Conservation (phyloP, 192 early-diverging fungal genomes). For the Blastocladiella britannica region DNA sequence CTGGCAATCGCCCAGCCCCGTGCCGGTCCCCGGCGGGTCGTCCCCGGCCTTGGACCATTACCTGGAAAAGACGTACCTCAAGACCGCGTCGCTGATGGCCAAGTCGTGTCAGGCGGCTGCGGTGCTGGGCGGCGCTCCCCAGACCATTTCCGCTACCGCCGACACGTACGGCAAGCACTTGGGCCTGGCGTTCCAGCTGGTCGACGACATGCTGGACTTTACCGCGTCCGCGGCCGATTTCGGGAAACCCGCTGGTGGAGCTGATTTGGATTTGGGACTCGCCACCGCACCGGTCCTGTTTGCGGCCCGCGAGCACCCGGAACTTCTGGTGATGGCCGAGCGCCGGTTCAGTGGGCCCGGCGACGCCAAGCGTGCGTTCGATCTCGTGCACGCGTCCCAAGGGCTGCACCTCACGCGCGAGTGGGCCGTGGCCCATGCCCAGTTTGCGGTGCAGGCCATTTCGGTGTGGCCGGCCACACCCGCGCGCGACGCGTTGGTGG, state of each 20-base stretch:
- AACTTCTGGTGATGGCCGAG: constrained; percentile 62
- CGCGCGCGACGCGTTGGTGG: constrained; percentile 54
- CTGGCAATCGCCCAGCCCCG: neutral
- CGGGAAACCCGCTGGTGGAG: constrained; percentile 69
- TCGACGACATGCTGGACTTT: constrained; percentile 88
- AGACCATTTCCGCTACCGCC: constrained; percentile 50
- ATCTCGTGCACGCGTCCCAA: constrained; percentile 53
- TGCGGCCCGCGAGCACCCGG: constrained; percentile 70
- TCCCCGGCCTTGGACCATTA: constrained; percentile 67
- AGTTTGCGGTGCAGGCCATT: constrained; percentile 48
- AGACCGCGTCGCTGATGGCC: constrained; percentile 84
- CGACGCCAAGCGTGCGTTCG: constrained; percentile 55
- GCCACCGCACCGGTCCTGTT: constrained; percentile 87
- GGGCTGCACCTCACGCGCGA: constrained; percentile 56
- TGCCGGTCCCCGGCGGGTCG: constrained; percentile 9
- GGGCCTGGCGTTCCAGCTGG: constrained; percentile 85
- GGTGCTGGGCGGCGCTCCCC: constrained; percentile 54
- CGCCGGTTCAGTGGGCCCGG: constrained; percentile 60
- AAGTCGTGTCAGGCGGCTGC: constrained; percentile 74
- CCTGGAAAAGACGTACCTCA: constrained; percentile 84
- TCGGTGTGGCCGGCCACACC: constrained; percentile 42
- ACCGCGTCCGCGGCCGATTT: constrained; percentile 45
- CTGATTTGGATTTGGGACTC: constrained; percentile 69
- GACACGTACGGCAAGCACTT: constrained; percentile 75
- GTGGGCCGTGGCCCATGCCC: constrained; percentile 53